Conservation (phyloP, 306 rosid species). For the Ormosia semicastrata region DNA sequence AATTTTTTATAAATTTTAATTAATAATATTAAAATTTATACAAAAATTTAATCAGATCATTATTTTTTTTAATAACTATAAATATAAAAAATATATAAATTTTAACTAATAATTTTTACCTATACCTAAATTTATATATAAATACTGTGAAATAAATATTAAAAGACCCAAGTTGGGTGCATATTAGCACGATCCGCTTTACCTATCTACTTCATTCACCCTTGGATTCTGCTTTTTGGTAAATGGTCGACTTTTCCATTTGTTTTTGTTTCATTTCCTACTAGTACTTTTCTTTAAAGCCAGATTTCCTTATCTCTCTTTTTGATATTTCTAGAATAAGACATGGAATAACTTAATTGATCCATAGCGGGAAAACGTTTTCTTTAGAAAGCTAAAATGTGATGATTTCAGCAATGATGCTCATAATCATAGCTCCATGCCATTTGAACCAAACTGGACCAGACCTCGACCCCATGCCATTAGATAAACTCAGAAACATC, state of each 20-base stretch:
- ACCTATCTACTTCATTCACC: slow-evolving; percentile 35
- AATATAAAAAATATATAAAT: no score
- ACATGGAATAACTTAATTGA: slow-evolving; percentile 24
- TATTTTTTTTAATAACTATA: no score
- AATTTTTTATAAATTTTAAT: no score
- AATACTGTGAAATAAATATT: no score
- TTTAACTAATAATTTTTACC: no score
- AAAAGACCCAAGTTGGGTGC: no score
- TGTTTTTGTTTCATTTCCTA: slow-evolving; percentile 21
- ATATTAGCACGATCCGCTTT: no score
- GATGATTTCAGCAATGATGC: slow-evolving; percentile 58
- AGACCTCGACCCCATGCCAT: slow-evolving; percentile 8
- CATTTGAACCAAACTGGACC: slow-evolving; percentile 26
- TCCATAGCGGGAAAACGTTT: slow-evolving; percentile 33
- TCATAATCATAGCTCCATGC: slow-evolving; percentile 36
- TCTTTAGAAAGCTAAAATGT: slow-evolving; percentile 23
- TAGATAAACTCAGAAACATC: not conserved
- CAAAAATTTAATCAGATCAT: no score
- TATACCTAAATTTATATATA: no score
- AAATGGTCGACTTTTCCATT: slow-evolving; percentile 22
- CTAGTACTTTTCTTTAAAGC: slow-evolving; percentile 16
- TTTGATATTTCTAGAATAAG: slow-evolving; percentile 19
- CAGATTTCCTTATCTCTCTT: slow-evolving; percentile 1
- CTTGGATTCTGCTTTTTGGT: slow-evolving; percentile 47
- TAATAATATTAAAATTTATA: no score